Evolutionary conservation across 2,329 filamentous ascomycete species (phyloP).

Genomic region (Colletotrichum noveboracense): DNA sequence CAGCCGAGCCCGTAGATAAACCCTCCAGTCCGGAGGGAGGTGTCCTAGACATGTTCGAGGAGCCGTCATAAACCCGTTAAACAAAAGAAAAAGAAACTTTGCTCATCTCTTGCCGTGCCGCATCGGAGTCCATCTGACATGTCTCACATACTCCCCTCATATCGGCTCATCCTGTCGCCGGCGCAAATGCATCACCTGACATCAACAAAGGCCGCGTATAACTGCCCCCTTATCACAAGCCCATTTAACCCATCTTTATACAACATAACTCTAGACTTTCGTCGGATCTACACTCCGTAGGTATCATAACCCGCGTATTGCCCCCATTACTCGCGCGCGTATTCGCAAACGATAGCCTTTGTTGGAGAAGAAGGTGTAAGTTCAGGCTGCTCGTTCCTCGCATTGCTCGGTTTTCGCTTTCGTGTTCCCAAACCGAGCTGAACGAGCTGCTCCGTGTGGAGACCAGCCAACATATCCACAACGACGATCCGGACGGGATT

Average conservation of each 20-base stretch:
- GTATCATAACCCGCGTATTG: background rate
- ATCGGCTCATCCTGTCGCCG: background rate
- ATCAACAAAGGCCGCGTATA: background rate
- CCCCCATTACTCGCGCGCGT: background rate
- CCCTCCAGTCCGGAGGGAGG: slow-evolving; percentile 3
- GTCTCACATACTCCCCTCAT: background rate
- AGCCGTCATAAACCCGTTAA: background rate
- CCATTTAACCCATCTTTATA: background rate
- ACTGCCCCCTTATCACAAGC: background rate
- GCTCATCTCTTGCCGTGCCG: background rate
- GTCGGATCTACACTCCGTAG: background rate
- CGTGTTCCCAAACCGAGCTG: background rate
- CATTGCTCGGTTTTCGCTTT: background rate
- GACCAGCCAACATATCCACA: background rate
- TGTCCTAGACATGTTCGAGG: slow-evolving; percentile 5
- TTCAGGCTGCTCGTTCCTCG: background rate
- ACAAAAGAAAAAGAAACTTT: background rate
- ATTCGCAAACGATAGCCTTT: background rate
- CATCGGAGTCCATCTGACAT: background rate
- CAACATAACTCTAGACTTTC: background rate
- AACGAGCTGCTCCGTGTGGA: background rate
- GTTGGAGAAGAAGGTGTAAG: background rate
- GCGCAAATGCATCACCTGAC: background rate
- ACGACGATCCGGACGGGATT: background rate
- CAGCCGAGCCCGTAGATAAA: background rate